Evolutionary conservation across 257 asterid genomes (phyloP), one percentile per base, ranked within the genome.

Genomic region (Petunia axillaris): DNA sequence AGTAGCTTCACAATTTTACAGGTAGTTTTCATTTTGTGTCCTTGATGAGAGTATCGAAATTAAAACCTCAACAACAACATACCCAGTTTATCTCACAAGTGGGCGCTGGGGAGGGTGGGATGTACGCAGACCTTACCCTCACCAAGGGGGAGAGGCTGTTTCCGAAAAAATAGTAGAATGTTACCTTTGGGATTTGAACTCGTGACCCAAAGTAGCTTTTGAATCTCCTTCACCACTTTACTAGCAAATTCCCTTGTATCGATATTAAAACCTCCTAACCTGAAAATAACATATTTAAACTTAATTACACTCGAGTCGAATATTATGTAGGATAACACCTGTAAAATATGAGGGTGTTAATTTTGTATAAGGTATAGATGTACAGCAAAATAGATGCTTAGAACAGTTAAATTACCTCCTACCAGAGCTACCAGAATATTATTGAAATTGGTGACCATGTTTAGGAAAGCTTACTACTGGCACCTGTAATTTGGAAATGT

Each of bases 371-470:
- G 2, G 55, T 50, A 8, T 50, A 43, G 39, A 50, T 36, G 43
- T 43, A 41, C n/a, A 67, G 55, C 16, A 48, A 38, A 43, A 67
- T 67, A 50, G 37, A 67, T 67, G 15, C 55, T 43, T 67, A 46
- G 25, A 43, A n/a, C 8, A 67, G 13, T 67, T 67, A 67, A 15
- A 43, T 8, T n/a, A 8, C 39, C 39, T 15, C 55, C 4, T 40
- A 40, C 54, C 38, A 41, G 75, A 67, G 54, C 57, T 68, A n/a
- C 64, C n/a, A 16, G 38, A 59, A 59, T 59, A 59, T 59, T 16
- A 59, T 59, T 59, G 64, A 59, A 59, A 55, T 15, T 14, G 25
- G 0, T 4, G 38, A 7, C 64, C 64, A 59, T 67, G 75, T 67
- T 67, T 67, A 3, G 75, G 55, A 67, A 67, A 43, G 75, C 10